phyloP scores from a whole-genome alignment of 1,284 basidiomycete species.

The Ustilago crameri region DNA sequence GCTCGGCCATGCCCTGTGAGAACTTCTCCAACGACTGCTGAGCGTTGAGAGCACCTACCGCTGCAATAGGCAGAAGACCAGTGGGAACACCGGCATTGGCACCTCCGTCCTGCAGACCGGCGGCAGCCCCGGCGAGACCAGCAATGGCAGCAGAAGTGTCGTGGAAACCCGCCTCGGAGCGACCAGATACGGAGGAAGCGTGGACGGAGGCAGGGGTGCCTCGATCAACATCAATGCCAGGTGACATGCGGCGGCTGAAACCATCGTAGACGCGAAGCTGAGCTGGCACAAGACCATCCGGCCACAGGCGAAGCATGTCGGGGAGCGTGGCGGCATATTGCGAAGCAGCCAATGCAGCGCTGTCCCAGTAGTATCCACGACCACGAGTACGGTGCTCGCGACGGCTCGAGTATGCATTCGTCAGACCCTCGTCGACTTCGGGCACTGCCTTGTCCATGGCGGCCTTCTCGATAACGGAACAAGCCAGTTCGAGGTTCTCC shows the following conservation, averaged over 20 bases:
- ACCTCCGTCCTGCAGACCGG: slow-evolving; percentile 30
- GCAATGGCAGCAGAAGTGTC: slow-evolving; percentile 17
- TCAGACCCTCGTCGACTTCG: slow-evolving; percentile 94
- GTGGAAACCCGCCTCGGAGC: slow-evolving; percentile 30
- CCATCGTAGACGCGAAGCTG: slow-evolving; percentile 96
- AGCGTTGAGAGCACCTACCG: slow-evolving; percentile 37
- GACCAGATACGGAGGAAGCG: slow-evolving; percentile 42
- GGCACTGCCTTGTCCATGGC: slow-evolving; percentile 95
- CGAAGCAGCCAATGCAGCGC: slow-evolving; percentile 68
- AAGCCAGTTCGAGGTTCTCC: slow-evolving; percentile 94
- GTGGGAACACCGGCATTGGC: slow-evolving; percentile 23
- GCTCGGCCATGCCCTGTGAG: slow-evolving; percentile 55
- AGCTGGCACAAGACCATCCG: slow-evolving; percentile 81
- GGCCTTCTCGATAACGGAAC: slow-evolving; percentile 93
- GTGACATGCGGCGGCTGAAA: slow-evolving; percentile 72
- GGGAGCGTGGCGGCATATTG: slow-evolving; percentile 85
- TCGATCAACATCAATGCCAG: slow-evolving; percentile 38
- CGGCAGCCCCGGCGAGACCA: slow-evolving; percentile 18
- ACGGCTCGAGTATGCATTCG: slow-evolving; percentile 78
- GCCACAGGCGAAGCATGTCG: slow-evolving; percentile 86
- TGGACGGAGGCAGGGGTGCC: slow-evolving; percentile 48
- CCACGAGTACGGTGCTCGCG: slow-evolving; percentile 86
- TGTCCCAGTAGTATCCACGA: slow-evolving; percentile 64
- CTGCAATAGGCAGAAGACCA: slow-evolving; percentile 21
- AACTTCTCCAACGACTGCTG: slow-evolving; percentile 68